These are phyloP conservation scores for Sclerotinia glacialis DNA, from an alignment of 2,329 filamentous ascomycete genomes.

Conservation along the genomic window DNA sequence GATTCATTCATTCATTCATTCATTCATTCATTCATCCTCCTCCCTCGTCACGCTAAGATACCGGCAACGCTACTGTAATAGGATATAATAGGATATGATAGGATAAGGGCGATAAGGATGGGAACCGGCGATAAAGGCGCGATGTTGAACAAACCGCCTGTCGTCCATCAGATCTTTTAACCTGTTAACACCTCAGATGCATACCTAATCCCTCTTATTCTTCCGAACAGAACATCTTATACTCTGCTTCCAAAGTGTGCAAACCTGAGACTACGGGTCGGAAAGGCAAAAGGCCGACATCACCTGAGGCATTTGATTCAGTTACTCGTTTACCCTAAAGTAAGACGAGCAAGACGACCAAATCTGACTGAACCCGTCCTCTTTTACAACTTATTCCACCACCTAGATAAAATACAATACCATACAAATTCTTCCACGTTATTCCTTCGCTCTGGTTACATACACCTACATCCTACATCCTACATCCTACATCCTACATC, in stretches of 20 bases:
- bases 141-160: background rate
- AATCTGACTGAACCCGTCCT: background rate
- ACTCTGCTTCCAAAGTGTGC: background rate
- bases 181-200: background rate
- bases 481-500: background rate
- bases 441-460: background rate
- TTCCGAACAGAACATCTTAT: background rate
- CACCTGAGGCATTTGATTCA: background rate
- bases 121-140: background rate
- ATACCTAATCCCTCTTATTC: background rate
- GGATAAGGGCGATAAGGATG: constrained; percentile 3
- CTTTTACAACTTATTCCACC: background rate
- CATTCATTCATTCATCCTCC: background rate
- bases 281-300: background rate
- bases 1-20: background rate
- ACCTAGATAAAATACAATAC: background rate
- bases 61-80: background rate
- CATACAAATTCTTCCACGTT: background rate
- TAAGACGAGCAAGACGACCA: background rate
- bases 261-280: background rate
- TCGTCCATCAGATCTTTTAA: background rate
- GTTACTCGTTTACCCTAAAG: background rate
- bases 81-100: too few species aligned
- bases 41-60: background rate
- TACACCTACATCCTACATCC: too few species aligned